Conservation (phyloP, 2,329 filamentous ascomycete species). For the Rhynchosporium graminicola region DNA sequence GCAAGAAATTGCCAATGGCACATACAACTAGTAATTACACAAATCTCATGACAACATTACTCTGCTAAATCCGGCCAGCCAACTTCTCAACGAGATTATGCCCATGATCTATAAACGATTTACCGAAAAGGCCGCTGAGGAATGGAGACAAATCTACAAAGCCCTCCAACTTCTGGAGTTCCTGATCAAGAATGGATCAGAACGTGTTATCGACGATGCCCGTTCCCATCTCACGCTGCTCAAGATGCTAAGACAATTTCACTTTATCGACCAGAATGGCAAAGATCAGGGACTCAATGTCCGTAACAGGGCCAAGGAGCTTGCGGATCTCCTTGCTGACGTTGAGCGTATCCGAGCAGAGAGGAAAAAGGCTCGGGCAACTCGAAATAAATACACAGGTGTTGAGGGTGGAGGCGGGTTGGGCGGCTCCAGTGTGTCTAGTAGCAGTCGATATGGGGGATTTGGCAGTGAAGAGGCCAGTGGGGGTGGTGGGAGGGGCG, state of each 20-base stretch:
- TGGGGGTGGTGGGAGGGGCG: conserved; percentile 63
- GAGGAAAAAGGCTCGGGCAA: conserved; percentile 86
- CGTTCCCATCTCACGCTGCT: conserved; percentile 91
- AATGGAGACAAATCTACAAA: conserved; percentile 99
- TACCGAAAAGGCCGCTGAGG: conserved; percentile 95
- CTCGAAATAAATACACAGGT: conserved; percentile 93
- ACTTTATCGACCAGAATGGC: conserved; percentile 93
- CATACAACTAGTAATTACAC: conserved; percentile 87
- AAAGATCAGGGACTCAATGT: conserved; percentile 99
- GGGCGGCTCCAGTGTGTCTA: conserved; percentile 54
- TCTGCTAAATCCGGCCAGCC: conserved; percentile 53
- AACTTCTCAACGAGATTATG: conserved; percentile 99
- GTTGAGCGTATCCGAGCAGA: conserved; percentile 82
- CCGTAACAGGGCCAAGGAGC: conserved; percentile 91
- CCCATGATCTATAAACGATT: conserved; percentile 99
- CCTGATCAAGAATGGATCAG: conserved; percentile 96
- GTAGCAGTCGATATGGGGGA: conserved; percentile 68
- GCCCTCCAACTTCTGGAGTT: conserved; percentile 95
- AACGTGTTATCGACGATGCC: conserved; percentile 95
- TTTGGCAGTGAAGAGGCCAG: conserved; percentile 77
- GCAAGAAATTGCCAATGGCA: conserved; percentile 98
- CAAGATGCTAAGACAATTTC: conserved; percentile 98
- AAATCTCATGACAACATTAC: conserved; percentile 9
- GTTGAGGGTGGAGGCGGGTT: conserved; percentile 78
- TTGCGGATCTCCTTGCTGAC: conserved; percentile 89